Evolutionary conservation across 345 rosid species (phyloP), one percentile per base, ranked within the genome.

Genomic region (Litchi chinensis): DNA sequence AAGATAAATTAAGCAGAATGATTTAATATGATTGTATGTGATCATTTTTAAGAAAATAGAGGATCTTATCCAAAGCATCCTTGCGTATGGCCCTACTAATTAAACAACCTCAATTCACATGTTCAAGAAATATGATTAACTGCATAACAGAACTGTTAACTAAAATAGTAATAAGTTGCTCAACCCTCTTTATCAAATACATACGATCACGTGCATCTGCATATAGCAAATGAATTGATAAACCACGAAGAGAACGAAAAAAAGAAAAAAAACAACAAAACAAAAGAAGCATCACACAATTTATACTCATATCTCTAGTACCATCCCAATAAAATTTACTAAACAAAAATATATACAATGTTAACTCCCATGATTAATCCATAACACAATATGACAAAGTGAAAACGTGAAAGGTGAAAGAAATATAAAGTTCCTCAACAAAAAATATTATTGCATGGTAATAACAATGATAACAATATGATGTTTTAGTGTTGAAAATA

Each of bases 71-170:
- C 98, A 93, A 90, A 76, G 92, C 99, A 76, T 95, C 86, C 78
- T 92, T 94, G 85, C 93, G 97, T 84, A 95, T 95, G 83, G 99
- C 99, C 85, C 99, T 88, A 46, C 99, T 98, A 80, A 95, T 92
- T 90, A 95, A 83, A 68, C 98, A 97, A 87, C 93, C 98, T 48
- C 99, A 90, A 73, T 95, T 95, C 80, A 98, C 89, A 85, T 95
- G 98, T 82, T 92, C 92, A 76, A 95, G 97, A 90, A 95, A 95
- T 80, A 95, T 90, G 40, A 98, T 98, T 65, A 95, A 98, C 99
- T 95, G 77, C 82, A 72, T 5, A 68, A 43, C 24, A 57, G 9
- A 8, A 16, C 8, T 54, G n/a, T 54, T n/a, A 54, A 59, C 76
- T 22, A 62, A 60, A 6, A 22, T 5, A 4, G 37, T 16, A 67